A percentile compares a stretch with the other conserved stretches of the same genome.
These are phyloP conservation scores for Ustilago cynodontis DNA, from an alignment of 1,284 basidiomycete species.

Conservation along the genomic window DNA sequence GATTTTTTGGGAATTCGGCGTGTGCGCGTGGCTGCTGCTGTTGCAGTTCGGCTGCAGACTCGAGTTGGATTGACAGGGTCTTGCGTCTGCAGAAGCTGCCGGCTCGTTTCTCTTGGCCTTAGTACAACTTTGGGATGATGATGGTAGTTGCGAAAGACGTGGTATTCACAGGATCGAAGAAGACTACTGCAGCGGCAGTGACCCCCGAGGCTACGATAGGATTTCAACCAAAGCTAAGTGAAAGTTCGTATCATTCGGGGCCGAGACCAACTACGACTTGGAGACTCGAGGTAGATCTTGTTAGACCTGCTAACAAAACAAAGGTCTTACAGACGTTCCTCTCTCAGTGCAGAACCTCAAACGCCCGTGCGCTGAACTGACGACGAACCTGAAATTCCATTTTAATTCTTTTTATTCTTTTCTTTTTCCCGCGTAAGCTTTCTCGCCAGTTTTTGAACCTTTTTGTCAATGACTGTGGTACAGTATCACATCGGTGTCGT, in stretches of 20 bases:
- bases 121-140: too few species aligned
- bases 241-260: slow-evolving; percentile 15
- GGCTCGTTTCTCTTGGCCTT: too few species aligned
- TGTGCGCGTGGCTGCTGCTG: neutral
- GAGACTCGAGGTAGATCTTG: neutral
- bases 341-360: neutral
- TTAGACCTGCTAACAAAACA: neutral
- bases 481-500: slow-evolving; percentile 9
- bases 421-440: neutral
- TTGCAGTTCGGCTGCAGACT: neutral
- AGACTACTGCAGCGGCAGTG: too few species aligned
- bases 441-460: neutral
- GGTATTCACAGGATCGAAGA: too few species aligned
- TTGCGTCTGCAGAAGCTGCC: too few species aligned
- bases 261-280: slow-evolving; percentile 7
- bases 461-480: neutral
- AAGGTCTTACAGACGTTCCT: too few species aligned
- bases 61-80: too few species aligned
- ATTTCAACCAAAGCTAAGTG: neutral
- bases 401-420: neutral
- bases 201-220: neutral
- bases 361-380: neutral
- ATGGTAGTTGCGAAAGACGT: too few species aligned
- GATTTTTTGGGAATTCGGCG: slow-evolving; percentile 1
- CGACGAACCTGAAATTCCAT: too few species aligned